A percentile compares a stretch with the other conserved stretches of the same genome.
Evolutionary conservation across 202 grass and related monocot genomes (phyloP).

Genomic region (Schoenoplectus tabernaemontani): DNA sequence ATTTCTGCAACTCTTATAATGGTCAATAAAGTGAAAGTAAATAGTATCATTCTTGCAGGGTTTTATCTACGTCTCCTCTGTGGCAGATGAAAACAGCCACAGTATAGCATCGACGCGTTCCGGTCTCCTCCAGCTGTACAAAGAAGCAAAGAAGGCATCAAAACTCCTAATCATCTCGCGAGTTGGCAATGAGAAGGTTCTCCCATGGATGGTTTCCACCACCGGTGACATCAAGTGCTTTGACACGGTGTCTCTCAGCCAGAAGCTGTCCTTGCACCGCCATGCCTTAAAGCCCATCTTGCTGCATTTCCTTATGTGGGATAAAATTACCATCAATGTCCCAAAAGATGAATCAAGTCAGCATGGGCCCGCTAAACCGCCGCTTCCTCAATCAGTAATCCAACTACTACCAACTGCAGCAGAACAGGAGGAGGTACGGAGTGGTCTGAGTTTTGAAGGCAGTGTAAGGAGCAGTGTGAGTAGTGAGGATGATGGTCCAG

Average conservation of each 20-base stretch:
- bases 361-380: neutral
- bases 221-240: slow-evolving; percentile 71
- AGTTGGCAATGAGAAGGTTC: slow-evolving; percentile 71
- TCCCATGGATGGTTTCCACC: slow-evolving; percentile 65
- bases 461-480: slow-evolving; percentile 1
- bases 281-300: slow-evolving; percentile 73
- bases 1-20: neutral
- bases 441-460: slow-evolving; percentile 19
- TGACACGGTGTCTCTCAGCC: slow-evolving; percentile 90
- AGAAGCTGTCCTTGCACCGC: slow-evolving; percentile 85
- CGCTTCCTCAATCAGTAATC: neutral
- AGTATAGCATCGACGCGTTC: slow-evolving; percentile 57
- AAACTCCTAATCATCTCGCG: slow-evolving; percentile 65
- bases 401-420: neutral
- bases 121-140: slow-evolving; percentile 54
- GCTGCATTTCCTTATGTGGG: slow-evolving; percentile 79
- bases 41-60: slow-evolving; percentile 23
- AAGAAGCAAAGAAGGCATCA: slow-evolving; percentile 36
- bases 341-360: neutral
- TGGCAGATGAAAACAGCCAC: slow-evolving; percentile 55
- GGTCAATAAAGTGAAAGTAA: neutral
- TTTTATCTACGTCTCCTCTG: slow-evolving; percentile 85
- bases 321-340: slow-evolving; percentile 21
- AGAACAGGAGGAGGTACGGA: slow-evolving; percentile 13
- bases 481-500: slow-evolving; percentile 20